phyloP scores from a whole-genome alignment of 2,329 filamentous ascomycete genomes.

The Xylaria multiplex region DNA sequence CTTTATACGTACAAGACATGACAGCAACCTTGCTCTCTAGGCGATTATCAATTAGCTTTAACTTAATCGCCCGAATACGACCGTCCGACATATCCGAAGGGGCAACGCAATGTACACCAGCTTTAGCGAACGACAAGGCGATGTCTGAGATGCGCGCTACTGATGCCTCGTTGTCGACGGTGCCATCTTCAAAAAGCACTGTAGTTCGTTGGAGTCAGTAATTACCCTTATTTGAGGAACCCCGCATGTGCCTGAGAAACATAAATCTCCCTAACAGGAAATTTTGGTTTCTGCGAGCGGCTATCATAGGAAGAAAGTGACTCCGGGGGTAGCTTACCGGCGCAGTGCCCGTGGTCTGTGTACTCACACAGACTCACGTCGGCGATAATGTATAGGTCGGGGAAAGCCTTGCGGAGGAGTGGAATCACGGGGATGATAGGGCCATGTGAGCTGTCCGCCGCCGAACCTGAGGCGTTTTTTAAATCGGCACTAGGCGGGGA shows the following conservation, averaged over 20 bases:
- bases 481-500: slow-evolving; percentile 82
- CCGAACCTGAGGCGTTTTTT: slow-evolving; percentile 93
- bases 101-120: slow-evolving; percentile 96
- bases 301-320: no score
- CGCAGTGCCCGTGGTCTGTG: slow-evolving; percentile 96
- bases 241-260: no score
- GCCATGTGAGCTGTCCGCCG: slow-evolving; percentile 90
- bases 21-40: slow-evolving; percentile 89
- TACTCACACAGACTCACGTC: slow-evolving; percentile 99
- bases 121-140: slow-evolving; percentile 90
- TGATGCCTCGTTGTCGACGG: slow-evolving; percentile 89
- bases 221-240: no score
- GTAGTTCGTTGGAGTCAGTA: no score
- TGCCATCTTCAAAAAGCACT: slow-evolving; percentile 90
- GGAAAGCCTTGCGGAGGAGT: slow-evolving; percentile 83
- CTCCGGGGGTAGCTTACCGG: slow-evolving; percentile 48
- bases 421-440: slow-evolving; percentile 90
- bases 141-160: slow-evolving; percentile 96
- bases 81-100: slow-evolving; percentile 99
- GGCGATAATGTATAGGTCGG: slow-evolving; percentile 86
- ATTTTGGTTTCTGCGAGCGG: no score
- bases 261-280: no score
- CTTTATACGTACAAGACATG: slow-evolving; percentile 77
- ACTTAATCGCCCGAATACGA: slow-evolving; percentile 94
- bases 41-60: slow-evolving; percentile 94